Evolutionary conservation across 352 stramenopile genomes (phyloP).

Genomic region (Blastocystis hominis): DNA sequence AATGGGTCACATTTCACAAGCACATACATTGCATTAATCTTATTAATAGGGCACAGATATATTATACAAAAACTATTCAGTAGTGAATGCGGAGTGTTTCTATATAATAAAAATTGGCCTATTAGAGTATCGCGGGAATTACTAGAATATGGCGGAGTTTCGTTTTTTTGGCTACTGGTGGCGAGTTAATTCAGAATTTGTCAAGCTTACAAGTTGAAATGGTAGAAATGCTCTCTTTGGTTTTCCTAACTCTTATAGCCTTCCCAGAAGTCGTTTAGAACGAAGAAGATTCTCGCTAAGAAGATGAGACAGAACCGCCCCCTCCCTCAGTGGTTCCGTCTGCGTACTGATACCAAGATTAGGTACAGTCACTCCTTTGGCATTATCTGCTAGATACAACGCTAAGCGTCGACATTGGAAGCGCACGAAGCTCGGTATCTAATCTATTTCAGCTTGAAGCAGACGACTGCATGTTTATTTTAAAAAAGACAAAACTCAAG

Average conservation of each 20-base stretch:
- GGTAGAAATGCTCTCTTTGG: background rate
- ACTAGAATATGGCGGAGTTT: background rate
- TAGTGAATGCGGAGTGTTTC: no score
- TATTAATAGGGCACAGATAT: background rate
- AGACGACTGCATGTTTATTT: slow-evolving; percentile 24
- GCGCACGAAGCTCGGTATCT: slow-evolving; percentile 97
- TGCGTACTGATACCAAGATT: slow-evolving; percentile 97
- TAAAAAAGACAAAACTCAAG: slow-evolving; percentile 10
- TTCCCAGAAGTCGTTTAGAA: slow-evolving; percentile 99
- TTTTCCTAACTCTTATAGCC: slow-evolving; percentile 65
- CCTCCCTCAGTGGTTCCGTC: slow-evolving; percentile 98
- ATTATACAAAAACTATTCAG: no score
- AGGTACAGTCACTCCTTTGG: slow-evolving; percentile 65
- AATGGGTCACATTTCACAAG: background rate
- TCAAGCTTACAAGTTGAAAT: slow-evolving; percentile 44
- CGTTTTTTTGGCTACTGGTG: background rate
- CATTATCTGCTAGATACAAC: slow-evolving; percentile 82
- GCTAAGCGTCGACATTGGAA: slow-evolving; percentile 98
- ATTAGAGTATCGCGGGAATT: slow-evolving; percentile 11
- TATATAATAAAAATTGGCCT: no score
- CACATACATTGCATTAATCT: background rate
- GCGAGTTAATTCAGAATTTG: slow-evolving; percentile 14
- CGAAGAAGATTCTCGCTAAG: slow-evolving; percentile 97
- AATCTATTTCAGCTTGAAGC: slow-evolving; percentile 65
- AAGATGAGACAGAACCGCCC: slow-evolving; percentile 99